These are phyloP conservation scores for Xylaria cubensis DNA, from an alignment of 495 filamentous ascomycete genomes.

Conservation along the genomic window DNA sequence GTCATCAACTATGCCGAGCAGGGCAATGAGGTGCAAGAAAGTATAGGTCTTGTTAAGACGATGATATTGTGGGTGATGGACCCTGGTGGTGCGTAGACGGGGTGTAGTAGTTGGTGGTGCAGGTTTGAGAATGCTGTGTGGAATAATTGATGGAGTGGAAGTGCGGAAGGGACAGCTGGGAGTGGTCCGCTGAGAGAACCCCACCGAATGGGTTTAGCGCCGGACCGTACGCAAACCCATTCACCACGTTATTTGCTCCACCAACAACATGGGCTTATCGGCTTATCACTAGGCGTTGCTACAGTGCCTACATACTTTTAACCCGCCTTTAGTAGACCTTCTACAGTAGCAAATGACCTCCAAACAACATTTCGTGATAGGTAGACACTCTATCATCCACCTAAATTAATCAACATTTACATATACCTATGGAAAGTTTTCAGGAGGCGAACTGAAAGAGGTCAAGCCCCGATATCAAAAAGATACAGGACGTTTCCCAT, in stretches of 20 bases:
- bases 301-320: too few species aligned
- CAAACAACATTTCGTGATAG: background rate
- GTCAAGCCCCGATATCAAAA: too few species aligned
- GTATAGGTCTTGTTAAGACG: constrained; percentile 31
- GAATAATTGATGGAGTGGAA: constrained; percentile 40
- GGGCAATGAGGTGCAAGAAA: constrained; percentile 29
- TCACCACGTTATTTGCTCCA: background rate
- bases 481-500: too few species aligned
- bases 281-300: constrained; percentile 11
- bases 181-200: constrained; percentile 22
- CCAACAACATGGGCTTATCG: constrained; percentile 20
- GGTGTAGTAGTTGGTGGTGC: constrained; percentile 42
- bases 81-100: constrained; percentile 43
- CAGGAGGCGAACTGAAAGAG: too few species aligned
- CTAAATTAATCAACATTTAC: background rate
- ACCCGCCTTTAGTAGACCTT: background rate
- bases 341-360: background rate
- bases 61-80: constrained; percentile 36
- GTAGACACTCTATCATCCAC: background rate
- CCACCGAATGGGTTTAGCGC: constrained; percentile 24
- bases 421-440: background rate
- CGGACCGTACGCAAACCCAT: background rate
- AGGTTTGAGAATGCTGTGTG: constrained; percentile 45
- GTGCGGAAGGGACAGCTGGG: constrained; percentile 29
- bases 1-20: constrained; percentile 38